Conservation (phyloP, 2,329 filamentous ascomycete species). For the Aspergillus uvarum region DNA sequence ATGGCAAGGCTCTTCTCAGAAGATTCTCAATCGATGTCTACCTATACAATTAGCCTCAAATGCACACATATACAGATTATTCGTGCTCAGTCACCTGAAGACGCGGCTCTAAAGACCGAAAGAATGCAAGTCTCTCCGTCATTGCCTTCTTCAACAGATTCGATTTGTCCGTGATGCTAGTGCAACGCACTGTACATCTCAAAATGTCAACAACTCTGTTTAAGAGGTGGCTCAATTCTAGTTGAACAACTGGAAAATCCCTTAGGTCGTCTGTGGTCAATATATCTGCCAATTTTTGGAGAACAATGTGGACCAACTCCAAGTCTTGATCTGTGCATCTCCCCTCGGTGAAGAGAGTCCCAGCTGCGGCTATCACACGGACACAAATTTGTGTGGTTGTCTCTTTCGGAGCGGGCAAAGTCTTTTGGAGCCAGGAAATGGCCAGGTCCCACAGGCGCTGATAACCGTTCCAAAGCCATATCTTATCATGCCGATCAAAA, state of each 20-base stretch:
- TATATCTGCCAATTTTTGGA: conserved; percentile 34
- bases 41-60: conserved; percentile 17
- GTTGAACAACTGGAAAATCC: conserved; percentile 30
- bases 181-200: conserved; percentile 14
- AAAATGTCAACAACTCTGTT: conserved; percentile 25
- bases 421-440: conserved; percentile 28
- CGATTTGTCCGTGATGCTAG: conserved; percentile 23
- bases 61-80: not conserved
- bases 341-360: conserved; percentile 23
- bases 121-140: conserved; percentile 15
- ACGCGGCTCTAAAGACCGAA: conserved; percentile 26
- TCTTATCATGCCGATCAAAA: conserved; percentile 33
- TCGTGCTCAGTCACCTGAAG: conserved; percentile 32
- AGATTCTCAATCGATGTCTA: conserved; percentile 26
- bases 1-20: not conserved
- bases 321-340: conserved; percentile 26
- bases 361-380: conserved; percentile 29
- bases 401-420: conserved; percentile 15
- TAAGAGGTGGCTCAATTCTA: conserved; percentile 30
- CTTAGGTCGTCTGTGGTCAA: conserved; percentile 25
- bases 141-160: conserved; percentile 25
- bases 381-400: conserved; percentile 23
- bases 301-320: conserved; percentile 28
- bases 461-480: conserved; percentile 35
- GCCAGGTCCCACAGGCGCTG: conserved; percentile 34